Conservation (phyloP, 2,329 filamentous ascomycete species). For the Trichocomaceae sp. region DNA sequence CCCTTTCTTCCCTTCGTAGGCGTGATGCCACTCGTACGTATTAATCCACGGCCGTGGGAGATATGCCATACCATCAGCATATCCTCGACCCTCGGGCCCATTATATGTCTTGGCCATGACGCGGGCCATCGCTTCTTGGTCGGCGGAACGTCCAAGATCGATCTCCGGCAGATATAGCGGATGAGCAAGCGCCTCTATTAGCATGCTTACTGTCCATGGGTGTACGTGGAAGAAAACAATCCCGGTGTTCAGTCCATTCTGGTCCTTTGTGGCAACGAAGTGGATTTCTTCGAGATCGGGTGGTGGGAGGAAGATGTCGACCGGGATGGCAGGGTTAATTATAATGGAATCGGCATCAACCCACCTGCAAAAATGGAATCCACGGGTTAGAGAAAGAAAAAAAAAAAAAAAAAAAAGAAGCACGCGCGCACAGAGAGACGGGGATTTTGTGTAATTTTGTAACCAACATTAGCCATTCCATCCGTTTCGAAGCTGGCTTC, state of each 20-base stretch:
- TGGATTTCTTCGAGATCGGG: constrained; percentile 24
- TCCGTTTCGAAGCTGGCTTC: constrained; percentile 24
- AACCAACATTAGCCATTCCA: constrained; percentile 34
- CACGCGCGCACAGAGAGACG: no score
- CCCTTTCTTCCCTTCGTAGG: constrained; percentile 22
- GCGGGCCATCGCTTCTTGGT: constrained; percentile 20
- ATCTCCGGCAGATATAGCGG: constrained; percentile 19
- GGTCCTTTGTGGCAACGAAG: constrained; percentile 25
- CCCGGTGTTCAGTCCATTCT: constrained; percentile 27
- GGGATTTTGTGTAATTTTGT: no score
- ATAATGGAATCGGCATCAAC: constrained; percentile 29
- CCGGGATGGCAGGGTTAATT: constrained; percentile 26
- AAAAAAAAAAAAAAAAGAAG: not conserved
- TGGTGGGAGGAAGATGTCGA: constrained; percentile 28
- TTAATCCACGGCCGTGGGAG: constrained; percentile 24
- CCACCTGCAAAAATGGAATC: constrained; percentile 19
- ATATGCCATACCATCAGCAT: constrained; percentile 16
- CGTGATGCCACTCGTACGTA: constrained; percentile 22
- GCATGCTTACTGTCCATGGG: constrained; percentile 25
- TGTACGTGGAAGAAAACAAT: constrained; percentile 28
- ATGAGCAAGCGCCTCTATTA: constrained; percentile 23
- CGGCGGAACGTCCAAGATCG: constrained; percentile 15
- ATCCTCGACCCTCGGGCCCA: constrained; percentile 15
- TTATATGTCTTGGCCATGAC: constrained; percentile 18
- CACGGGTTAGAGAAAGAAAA: no score